phyloP scores from a whole-genome alignment of 2,329 filamentous ascomycete genomes.

The Aspergillus sergii region DNA sequence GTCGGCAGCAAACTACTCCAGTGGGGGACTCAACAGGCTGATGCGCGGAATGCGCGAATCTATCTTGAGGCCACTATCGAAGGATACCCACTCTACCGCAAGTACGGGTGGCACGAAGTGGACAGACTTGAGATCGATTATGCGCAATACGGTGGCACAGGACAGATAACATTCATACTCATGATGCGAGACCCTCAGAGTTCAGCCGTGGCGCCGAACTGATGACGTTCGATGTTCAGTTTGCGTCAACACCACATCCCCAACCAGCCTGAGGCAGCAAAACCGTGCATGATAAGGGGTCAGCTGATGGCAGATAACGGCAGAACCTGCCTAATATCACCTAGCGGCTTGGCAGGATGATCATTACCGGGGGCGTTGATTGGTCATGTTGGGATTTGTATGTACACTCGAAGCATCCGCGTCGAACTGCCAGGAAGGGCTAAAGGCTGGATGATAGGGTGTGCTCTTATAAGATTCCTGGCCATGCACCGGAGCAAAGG shows the following conservation, averaged over 20 bases:
- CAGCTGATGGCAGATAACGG: slow-evolving; percentile 1
- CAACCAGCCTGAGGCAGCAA: slow-evolving; percentile 6
- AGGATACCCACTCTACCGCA: slow-evolving; percentile 52
- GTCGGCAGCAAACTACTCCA: background rate
- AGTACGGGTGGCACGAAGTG: slow-evolving; percentile 50
- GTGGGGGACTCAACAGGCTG: slow-evolving; percentile 53
- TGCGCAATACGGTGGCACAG: slow-evolving; percentile 27
- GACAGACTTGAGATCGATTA: slow-evolving; percentile 43
- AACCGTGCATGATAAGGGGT: slow-evolving; percentile 5
- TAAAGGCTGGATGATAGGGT: background rate
- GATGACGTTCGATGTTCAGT: background rate
- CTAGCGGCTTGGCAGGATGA: background rate
- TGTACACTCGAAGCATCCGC: background rate
- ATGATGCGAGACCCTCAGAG: background rate
- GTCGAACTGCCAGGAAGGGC: slow-evolving; percentile 8
- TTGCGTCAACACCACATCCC: background rate
- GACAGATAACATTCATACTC: background rate
- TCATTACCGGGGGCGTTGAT: background rate
- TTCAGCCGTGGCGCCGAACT: too few species aligned
- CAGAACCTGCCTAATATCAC: slow-evolving; percentile 4
- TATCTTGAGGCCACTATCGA: slow-evolving; percentile 57
- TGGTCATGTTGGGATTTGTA: background rate
- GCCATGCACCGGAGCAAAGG: background rate
- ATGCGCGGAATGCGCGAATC: slow-evolving; percentile 45
- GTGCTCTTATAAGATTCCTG: background rate